Percentiles rank a stretch among this genome's conserved stretches.
Conservation (phyloP, 176 grass and related monocot genomes). For the Saccharum spontaneum region DNA sequence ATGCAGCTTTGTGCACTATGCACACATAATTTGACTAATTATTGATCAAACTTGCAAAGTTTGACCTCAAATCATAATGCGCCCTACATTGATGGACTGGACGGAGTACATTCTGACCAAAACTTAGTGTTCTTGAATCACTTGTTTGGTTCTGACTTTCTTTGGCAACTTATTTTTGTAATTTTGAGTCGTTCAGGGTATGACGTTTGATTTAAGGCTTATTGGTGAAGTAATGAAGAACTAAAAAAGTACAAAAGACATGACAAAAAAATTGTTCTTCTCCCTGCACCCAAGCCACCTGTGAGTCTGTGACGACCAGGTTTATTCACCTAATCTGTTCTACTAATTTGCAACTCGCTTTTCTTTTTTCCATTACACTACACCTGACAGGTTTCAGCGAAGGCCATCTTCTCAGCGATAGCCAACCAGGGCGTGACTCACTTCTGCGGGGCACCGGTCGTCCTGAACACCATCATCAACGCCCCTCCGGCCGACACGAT, state of each 20-base stretch:
- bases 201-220: neutral
- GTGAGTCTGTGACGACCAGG: neutral
- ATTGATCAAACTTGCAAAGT: neutral
- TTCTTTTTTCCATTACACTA: neutral
- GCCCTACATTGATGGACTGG: neutral
- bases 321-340: neutral
- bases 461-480: constrained; percentile 85
- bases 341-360: neutral
- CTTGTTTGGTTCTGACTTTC: constrained; percentile 5
- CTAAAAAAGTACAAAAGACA: neutral
- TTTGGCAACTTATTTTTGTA: neutral
- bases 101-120: neutral
- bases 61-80: neutral
- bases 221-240: neutral
- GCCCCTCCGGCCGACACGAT: constrained; percentile 74
- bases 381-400: constrained; percentile 70
- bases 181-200: neutral
- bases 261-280: neutral
- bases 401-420: constrained; percentile 85
- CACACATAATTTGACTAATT: neutral
- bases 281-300: neutral
- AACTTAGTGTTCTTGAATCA: neutral
- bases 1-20: neutral
- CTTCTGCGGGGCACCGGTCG: constrained; percentile 89
- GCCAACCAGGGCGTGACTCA: constrained; percentile 81